Percentiles rank a stretch among this genome's conserved stretches.
phyloP scores from a whole-genome alignment of 2,329 filamentous ascomycete genomes.

The Ceratocystis colombiana region DNA sequence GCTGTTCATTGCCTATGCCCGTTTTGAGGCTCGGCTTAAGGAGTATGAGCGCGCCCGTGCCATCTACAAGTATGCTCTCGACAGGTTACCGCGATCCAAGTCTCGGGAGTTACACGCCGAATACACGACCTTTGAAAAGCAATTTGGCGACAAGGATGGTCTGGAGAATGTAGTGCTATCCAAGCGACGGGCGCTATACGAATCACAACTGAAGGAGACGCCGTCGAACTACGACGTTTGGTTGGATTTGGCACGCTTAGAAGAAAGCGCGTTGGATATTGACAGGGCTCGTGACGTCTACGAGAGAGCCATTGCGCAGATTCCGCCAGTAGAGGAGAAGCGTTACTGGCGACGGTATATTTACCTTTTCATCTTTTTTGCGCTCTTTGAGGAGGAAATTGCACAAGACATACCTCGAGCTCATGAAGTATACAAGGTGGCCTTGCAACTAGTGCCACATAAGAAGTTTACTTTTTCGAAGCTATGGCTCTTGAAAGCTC shows the following conservation, averaged over 20 bases:
- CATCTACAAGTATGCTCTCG: slow-evolving; percentile 94
- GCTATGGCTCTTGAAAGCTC: slow-evolving; percentile 84
- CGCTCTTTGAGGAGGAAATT: slow-evolving; percentile 85
- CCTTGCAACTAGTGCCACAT: slow-evolving; percentile 79
- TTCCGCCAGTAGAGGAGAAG: slow-evolving; percentile 92
- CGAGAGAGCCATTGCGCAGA: slow-evolving; percentile 87
- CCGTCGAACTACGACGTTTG: slow-evolving; percentile 94
- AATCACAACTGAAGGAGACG: slow-evolving; percentile 87
- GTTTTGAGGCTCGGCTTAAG: slow-evolving; percentile 87
- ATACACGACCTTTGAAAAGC: slow-evolving; percentile 97
- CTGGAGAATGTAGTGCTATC: slow-evolving; percentile 94
- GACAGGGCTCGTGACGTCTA: slow-evolving; percentile 87
- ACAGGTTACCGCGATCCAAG: slow-evolving; percentile 79
- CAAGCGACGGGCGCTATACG: slow-evolving; percentile 85
- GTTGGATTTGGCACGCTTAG: slow-evolving; percentile 89
- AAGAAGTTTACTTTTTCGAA: slow-evolving; percentile 97
- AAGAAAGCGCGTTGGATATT: slow-evolving; percentile 72
- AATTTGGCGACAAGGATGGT: slow-evolving; percentile 85
- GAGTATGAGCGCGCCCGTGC: slow-evolving; percentile 88
- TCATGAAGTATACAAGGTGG: slow-evolving; percentile 82
- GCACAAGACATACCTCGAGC: slow-evolving; percentile 68
- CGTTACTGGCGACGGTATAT: slow-evolving; percentile 95
- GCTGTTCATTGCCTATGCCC: slow-evolving; percentile 89
- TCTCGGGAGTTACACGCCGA: slow-evolving; percentile 79
- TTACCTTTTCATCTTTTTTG: slow-evolving; percentile 96